Evolutionary conservation across 83 land plant species (phyloP), one percentile per base, ranked within the genome.

Genomic region (Picea mariana): DNA sequence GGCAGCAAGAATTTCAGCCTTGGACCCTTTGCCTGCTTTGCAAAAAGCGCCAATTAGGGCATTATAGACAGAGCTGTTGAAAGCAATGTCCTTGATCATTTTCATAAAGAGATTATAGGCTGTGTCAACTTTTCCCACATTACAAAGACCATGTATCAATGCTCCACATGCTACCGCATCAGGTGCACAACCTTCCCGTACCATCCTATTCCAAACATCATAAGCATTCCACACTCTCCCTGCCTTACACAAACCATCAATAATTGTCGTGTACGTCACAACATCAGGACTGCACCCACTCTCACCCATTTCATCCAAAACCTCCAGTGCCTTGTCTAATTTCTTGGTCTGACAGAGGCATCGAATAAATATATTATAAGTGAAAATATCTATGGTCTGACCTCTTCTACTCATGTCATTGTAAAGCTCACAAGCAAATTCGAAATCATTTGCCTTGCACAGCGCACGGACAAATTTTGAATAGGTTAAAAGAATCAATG

Each of bases 41-140:
- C 91, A 92, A 77, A 92, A 90, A 72, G 91, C 95, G 81, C 86
- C 75, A 20, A 92, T 86, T 24, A 92, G 67, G 9, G 91, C 83
- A 84, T 92, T 92, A 40, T 87, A 92, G 26, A 92, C 61, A 40
- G 79, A 77, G 0, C 21, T 9, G 26, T 75, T 76, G 31, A 88
- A 83, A 83, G 82, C 81, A 12, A 86, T 62, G 3, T 67, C 55
- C 80, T 81, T 92, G 40, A 88, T 64, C 75, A 78, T 84, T 9
- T 68, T 88, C 82, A 92, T 59, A 8, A 85, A 67, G 20, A 90
- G 79, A 38, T 90, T 91, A 88, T 92, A 92, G 1, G 95, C 92
- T 55, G 86, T 73, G 77, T 92, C 95, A 80, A 92, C 90, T 79
- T 92, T 92, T 64, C 89, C 87, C 66, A 55, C 47, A 49, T 72